Conservation (phyloP, 768 basidiomycete genomes). For the Candolleomyces eurysporus region DNA sequence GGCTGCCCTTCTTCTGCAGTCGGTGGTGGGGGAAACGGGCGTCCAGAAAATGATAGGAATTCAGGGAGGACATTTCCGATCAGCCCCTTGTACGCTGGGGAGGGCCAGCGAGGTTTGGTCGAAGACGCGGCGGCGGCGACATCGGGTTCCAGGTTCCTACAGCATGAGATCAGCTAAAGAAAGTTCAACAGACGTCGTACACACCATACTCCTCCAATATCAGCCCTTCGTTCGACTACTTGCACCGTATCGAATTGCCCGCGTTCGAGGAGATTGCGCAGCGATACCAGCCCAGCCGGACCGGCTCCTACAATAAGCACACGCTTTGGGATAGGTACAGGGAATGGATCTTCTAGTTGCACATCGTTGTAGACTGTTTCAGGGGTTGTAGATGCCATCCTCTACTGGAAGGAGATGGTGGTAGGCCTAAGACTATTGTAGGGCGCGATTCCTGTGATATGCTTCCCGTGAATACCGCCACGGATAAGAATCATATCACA, state of each 20-base stretch:
- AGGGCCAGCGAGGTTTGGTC: slow-evolving; percentile 37
- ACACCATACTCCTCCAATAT: slow-evolving; percentile 54
- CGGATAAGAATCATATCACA: too few species aligned
- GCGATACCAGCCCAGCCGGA: slow-evolving; percentile 44
- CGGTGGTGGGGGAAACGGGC: slow-evolving; percentile 30
- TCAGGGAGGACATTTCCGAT: slow-evolving; percentile 53
- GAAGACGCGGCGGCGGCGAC: slow-evolving; percentile 20
- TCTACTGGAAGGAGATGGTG: too few species aligned
- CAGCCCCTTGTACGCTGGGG: slow-evolving; percentile 46
- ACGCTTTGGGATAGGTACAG: slow-evolving; percentile 19
- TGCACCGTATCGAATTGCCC: slow-evolving; percentile 42
- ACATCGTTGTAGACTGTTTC: background rate
- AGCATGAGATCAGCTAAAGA: background rate
- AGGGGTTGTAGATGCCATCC: too few species aligned
- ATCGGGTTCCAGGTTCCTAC: slow-evolving; percentile 32
- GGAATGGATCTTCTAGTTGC: background rate
- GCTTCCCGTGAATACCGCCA: too few species aligned
- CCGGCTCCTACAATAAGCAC: slow-evolving; percentile 49
- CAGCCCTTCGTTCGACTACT: slow-evolving; percentile 43
- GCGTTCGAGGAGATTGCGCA: slow-evolving; percentile 44
- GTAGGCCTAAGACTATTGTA: too few species aligned
- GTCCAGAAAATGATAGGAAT: slow-evolving; percentile 35
- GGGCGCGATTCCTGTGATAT: too few species aligned
- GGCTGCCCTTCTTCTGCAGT: slow-evolving; percentile 30
- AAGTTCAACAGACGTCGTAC: slow-evolving; percentile 6